Base-by-base conservation (phyloP, 805 yeast genomes). In the Phaffomyces thermotolerans region DNA sequence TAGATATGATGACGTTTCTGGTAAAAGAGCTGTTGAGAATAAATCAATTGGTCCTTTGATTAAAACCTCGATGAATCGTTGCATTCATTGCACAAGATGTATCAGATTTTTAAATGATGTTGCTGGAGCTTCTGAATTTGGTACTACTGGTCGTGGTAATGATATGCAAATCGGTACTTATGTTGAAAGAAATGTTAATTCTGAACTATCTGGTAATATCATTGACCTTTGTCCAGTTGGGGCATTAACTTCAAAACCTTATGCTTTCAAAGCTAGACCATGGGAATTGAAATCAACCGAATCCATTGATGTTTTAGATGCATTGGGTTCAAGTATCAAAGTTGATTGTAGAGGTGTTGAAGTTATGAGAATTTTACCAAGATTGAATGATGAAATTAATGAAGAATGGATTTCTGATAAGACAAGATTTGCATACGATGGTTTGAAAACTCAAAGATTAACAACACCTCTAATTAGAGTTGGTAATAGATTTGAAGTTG, bases 401-500 rank as follows among this genome's bases (percentile, higher is more conserved):
- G 93, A 87, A 66, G 95, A 87, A 68, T 86, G 95, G 95, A 82
- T 86, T 56, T 79, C 87, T 38, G 95, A 86, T 69, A 86, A 87
- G 68, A 74, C 95, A 14, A 76, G 95, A 57, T 86, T 81, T 60
- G 89, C 95, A 29, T 79, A 79, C 56, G 95, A 86, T 61, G 95
- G 93, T 34, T 75, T 87, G 60, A 82, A 81, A 68, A 83, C 88
- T 45, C 95, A 86, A 71, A 76, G 95, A 58, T 73, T 86, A 54
- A 86, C 95, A 29, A 78, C 79, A 42, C 95, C 95, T 17, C 72
- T 86, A 59, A 71, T 86, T 56, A 80, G 80, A 67, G 72, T 69
- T 48, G 89, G 86, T 53, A 78, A 78, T 62, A 66, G 68, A 43
- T 87, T 86, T 62, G 79, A 76, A 56, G 73, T 79, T 46, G 84